Percentiles rank a stretch among this genome's conserved stretches.
phyloP scores from a whole-genome alignment of 1,284 basidiomycete genomes.

The Leccinum ponderosum region DNA sequence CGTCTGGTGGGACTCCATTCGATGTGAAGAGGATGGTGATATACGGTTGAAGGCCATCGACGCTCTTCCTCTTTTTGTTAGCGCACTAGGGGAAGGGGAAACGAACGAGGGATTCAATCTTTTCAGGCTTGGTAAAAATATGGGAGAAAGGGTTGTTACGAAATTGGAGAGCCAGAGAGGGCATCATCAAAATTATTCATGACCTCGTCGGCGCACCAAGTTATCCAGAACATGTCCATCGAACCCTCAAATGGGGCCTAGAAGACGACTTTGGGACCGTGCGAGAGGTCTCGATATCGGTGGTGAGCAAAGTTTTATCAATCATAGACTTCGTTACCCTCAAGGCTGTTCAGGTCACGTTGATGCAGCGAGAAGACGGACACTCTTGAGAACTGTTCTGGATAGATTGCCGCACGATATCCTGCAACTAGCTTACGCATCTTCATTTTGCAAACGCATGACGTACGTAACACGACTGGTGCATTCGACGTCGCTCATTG shows the following conservation, averaged over 20 bases:
- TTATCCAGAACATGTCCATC: slow-evolving; percentile 34
- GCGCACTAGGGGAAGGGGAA: slow-evolving; percentile 49
- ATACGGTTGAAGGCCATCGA: slow-evolving; percentile 73
- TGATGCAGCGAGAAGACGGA: slow-evolving; percentile 25
- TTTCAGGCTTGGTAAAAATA: slow-evolving; percentile 52
- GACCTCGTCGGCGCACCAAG: slow-evolving; percentile 35
- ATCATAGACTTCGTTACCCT: not conserved
- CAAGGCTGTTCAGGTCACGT: slow-evolving; percentile 20
- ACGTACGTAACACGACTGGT: slow-evolving; percentile 51
- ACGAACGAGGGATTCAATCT: slow-evolving; percentile 46
- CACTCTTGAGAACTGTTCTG: slow-evolving; percentile 31
- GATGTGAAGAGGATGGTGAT: slow-evolving; percentile 60
- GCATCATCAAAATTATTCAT: slow-evolving; percentile 59
- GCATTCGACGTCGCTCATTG: slow-evolving; percentile 10
- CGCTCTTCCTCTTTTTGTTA: slow-evolving; percentile 60
- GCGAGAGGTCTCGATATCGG: slow-evolving; percentile 71
- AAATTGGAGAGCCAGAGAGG: slow-evolving; percentile 86
- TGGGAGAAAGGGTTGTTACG: slow-evolving; percentile 67
- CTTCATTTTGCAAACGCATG: slow-evolving; percentile 69
- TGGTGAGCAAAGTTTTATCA: slow-evolving; percentile 19
- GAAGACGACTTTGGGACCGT: slow-evolving; percentile 85
- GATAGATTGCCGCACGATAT: slow-evolving; percentile 52
- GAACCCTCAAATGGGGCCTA: slow-evolving; percentile 65
- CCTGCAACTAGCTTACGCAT: slow-evolving; percentile 52
- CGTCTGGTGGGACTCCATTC: slow-evolving; percentile 68